A percentile compares a stretch with the other conserved stretches of the same genome.
phyloP scores from a whole-genome alignment of 495 filamentous ascomycete genomes.

The Penicillium verhagenii region DNA sequence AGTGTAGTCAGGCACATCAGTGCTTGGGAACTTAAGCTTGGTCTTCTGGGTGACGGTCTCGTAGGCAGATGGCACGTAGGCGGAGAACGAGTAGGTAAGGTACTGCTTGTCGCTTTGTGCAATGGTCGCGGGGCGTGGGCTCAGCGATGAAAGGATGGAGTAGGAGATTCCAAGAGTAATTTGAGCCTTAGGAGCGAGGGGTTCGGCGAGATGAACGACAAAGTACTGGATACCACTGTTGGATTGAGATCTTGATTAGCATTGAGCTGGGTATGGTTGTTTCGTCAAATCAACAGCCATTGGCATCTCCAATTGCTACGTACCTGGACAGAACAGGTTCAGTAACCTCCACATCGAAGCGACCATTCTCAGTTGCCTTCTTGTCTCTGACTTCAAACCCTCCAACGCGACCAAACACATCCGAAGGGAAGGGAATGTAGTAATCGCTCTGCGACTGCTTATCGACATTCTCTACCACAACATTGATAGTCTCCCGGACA shows the following conservation, averaged over 20 bases:
- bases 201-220: constrained; percentile 69
- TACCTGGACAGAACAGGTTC: constrained; percentile 30
- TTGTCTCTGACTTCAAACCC: constrained; percentile 89
- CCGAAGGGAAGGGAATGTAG: constrained; percentile 77
- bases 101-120: constrained; percentile 80
- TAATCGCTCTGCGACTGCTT: constrained; percentile 79
- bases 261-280: background rate
- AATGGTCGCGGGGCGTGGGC: constrained; percentile 77
- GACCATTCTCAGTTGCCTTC: constrained; percentile 65
- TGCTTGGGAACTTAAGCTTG: constrained; percentile 82
- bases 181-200: constrained; percentile 71
- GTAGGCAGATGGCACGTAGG: constrained; percentile 80
- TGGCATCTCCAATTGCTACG: constrained; percentile 22
- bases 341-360: constrained; percentile 66
- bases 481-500: constrained; percentile 84
- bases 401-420: constrained; percentile 71
- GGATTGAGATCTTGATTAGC: background rate
- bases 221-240: constrained; percentile 79
- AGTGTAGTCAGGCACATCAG: constrained; percentile 81
- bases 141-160: constrained; percentile 69
- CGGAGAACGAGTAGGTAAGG: constrained; percentile 78
- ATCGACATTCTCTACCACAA: constrained; percentile 85
- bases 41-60: constrained; percentile 90
- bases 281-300: constrained; percentile 17
- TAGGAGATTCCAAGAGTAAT: constrained; percentile 86